Percentiles rank a stretch among this genome's conserved stretches.
Conservation (phyloP, 805 yeast species). For the Pichia manshurica region DNA sequence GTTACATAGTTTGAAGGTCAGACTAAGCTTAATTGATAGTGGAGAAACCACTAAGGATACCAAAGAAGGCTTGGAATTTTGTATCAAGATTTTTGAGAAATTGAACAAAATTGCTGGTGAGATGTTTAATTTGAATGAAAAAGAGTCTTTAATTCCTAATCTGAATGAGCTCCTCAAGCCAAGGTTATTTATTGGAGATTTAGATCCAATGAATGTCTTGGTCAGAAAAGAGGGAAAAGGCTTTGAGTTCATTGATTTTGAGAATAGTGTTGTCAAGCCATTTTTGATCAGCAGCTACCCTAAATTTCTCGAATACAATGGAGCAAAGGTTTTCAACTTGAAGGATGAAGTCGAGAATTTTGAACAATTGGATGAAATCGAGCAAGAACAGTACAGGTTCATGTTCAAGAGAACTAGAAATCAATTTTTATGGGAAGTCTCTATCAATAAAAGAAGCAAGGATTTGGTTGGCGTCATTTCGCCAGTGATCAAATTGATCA, state of each 20-base stretch:
- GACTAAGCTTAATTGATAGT: slow-evolving; percentile 50
- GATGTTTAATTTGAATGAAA: slow-evolving; percentile 50
- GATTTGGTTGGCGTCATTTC: slow-evolving; percentile 76
- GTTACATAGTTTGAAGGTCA: slow-evolving; percentile 50
- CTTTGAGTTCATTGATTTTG: slow-evolving; percentile 71
- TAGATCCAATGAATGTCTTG: slow-evolving; percentile 86
- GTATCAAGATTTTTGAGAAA: slow-evolving; percentile 57
- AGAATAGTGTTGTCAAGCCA: slow-evolving; percentile 75
- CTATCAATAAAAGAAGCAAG: slow-evolving; percentile 57
- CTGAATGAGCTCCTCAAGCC: slow-evolving; percentile 61
- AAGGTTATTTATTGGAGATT: slow-evolving; percentile 71
- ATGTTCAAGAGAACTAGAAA: slow-evolving; percentile 88
- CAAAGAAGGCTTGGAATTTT: slow-evolving; percentile 38
- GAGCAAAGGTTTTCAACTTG: slow-evolving; percentile 77
- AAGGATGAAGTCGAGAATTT: slow-evolving; percentile 70
- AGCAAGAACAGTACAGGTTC: slow-evolving; percentile 75
- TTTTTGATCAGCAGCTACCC: slow-evolving; percentile 76
- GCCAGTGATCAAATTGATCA: slow-evolving; percentile 69
- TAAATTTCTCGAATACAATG: slow-evolving; percentile 76
- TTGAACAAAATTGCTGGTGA: slow-evolving; percentile 50
- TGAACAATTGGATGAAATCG: slow-evolving; percentile 60
- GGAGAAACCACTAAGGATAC: slow-evolving; percentile 44
- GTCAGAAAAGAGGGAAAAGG: slow-evolving; percentile 34
- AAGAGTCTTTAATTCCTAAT: slow-evolving; percentile 48
- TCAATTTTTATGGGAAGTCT: slow-evolving; percentile 81